Evolutionary conservation across 2,329 filamentous ascomycete species (phyloP).

Genomic region (Gaeumannomyces tritici): DNA sequence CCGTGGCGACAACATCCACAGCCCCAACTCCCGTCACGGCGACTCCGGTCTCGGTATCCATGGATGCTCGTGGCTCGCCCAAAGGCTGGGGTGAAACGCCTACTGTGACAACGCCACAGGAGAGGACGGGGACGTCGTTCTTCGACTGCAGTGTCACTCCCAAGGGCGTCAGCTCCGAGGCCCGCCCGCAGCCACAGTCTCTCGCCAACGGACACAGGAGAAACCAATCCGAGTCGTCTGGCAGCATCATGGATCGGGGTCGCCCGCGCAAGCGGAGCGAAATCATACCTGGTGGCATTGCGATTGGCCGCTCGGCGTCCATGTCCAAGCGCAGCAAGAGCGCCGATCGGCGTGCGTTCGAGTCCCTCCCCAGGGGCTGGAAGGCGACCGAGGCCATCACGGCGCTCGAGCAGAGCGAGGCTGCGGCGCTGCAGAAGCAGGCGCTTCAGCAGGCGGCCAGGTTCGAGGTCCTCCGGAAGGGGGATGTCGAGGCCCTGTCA

Average conservation of each 20-base stretch:
- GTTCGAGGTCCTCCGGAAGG: slow-evolving; percentile 54
- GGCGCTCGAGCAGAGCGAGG: slow-evolving; percentile 37
- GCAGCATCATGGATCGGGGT: slow-evolving; percentile 49
- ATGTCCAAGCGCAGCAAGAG: slow-evolving; percentile 35
- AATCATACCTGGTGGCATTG: slow-evolving; percentile 13
- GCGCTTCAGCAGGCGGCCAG: slow-evolving; percentile 51
- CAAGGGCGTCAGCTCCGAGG: slow-evolving; percentile 19
- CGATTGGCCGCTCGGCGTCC: slow-evolving; percentile 19
- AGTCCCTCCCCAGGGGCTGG: slow-evolving; percentile 50
- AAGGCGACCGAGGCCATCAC: slow-evolving; percentile 40
- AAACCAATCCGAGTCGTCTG: slow-evolving; percentile 41
- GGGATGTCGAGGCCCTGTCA: slow-evolving; percentile 57
- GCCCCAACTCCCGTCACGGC: slow-evolving; percentile 38
- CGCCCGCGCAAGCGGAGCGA: slow-evolving; percentile 47
- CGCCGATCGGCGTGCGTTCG: slow-evolving; percentile 47
- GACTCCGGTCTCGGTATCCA: neutral
- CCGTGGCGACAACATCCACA: slow-evolving; percentile 25
- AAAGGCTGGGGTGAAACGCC: slow-evolving; percentile 24
- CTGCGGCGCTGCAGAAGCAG: slow-evolving; percentile 45
- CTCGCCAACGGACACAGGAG: slow-evolving; percentile 31
- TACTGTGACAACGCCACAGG: slow-evolving; percentile 23
- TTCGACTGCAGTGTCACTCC: slow-evolving; percentile 18
- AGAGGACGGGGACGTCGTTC: slow-evolving; percentile 7
- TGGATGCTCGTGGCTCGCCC: slow-evolving; percentile 17
- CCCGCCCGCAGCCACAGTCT: neutral